These are phyloP conservation scores for Sugiyamaella lignohabitans DNA, from an alignment of 805 yeast species.

Conservation along the genomic window DNA sequence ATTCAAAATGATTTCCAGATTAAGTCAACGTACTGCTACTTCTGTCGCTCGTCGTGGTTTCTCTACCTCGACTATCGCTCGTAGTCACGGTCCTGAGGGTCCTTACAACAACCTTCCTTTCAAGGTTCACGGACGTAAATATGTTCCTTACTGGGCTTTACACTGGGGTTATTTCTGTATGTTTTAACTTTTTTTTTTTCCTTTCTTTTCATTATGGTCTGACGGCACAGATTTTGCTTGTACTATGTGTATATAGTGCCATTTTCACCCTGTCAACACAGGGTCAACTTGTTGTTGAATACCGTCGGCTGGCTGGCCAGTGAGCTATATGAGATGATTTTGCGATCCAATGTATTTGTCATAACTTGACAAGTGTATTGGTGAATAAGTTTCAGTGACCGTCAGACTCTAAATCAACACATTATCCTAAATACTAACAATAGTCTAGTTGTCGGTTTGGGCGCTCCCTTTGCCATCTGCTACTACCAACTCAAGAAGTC, in stretches of 20 bases:
- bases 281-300: too few relatives aligned
- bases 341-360: too few relatives aligned
- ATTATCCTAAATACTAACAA: too few relatives aligned
- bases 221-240: too few relatives aligned
- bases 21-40: constrained; percentile 14
- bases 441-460: constrained; percentile 46
- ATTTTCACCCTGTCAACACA: too few relatives aligned
- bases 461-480: constrained; percentile 71
- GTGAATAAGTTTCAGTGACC: too few relatives aligned
- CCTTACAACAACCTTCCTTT: constrained; percentile 90
- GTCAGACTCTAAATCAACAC: too few relatives aligned
- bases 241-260: too few relatives aligned
- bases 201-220: too few relatives aligned
- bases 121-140: constrained; percentile 84
- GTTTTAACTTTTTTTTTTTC: constrained; percentile 19
- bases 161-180: constrained; percentile 71
- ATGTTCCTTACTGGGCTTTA: constrained; percentile 71
- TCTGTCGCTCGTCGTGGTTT: constrained; percentile 27
- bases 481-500: constrained; percentile 84
- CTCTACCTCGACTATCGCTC: constrained; percentile 33
- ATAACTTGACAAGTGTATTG: too few relatives aligned
- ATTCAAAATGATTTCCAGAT: constrained; percentile 10
- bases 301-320: too few relatives aligned
- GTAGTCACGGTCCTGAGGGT: constrained; percentile 63
- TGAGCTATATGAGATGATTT: too few relatives aligned